phyloP scores from a whole-genome alignment of 441 rosid genomes.

The Breynia disticha region DNA sequence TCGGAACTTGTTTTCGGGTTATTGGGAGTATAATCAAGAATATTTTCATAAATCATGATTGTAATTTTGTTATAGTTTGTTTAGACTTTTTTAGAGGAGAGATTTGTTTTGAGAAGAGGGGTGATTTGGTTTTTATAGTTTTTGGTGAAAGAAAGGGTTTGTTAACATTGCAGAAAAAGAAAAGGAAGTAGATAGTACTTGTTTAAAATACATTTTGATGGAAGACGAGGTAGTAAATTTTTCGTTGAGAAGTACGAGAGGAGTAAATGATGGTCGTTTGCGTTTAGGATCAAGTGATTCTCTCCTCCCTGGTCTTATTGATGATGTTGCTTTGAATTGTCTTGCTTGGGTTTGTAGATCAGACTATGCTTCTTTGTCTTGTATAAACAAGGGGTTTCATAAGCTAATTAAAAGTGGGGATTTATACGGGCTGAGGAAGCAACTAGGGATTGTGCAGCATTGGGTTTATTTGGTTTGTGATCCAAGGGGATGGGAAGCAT shows the following conservation, averaged over 20 bases:
- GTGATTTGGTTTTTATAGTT: slow-evolving; percentile 16
- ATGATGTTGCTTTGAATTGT: slow-evolving; percentile 60
- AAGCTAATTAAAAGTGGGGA: slow-evolving; percentile 35
- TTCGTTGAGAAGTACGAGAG: slow-evolving; percentile 21
- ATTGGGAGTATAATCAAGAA: slow-evolving; percentile 25
- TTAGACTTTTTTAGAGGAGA: slow-evolving; percentile 8
- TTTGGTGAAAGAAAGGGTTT: slow-evolving; percentile 13
- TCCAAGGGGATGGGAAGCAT: slow-evolving; percentile 70
- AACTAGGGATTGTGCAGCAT: slow-evolving; percentile 39
- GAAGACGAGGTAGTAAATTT: slow-evolving; percentile 23
- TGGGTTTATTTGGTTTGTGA: slow-evolving; percentile 70
- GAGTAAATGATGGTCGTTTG: slow-evolving; percentile 42
- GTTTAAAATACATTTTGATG: slow-evolving; percentile 19
- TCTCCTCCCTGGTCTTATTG: slow-evolving; percentile 52
- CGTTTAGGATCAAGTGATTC: slow-evolving; percentile 50
- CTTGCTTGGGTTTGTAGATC: slow-evolving; percentile 55
- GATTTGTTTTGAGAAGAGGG: slow-evolving; percentile 16
- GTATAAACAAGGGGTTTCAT: slow-evolving; percentile 51
- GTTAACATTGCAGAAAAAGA: slow-evolving; percentile 24
- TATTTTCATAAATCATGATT: slow-evolving; percentile 14
- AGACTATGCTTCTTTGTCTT: slow-evolving; percentile 45
- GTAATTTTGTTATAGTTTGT: slow-evolving; percentile 14
- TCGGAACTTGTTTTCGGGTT: slow-evolving; percentile 24
- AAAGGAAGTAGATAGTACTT: slow-evolving; percentile 7
- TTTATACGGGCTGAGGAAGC: slow-evolving; percentile 53